Evolutionary conservation across 345 rosid species (phyloP), one percentile per base, ranked within the genome.

Genomic region (Populus deltoides): DNA sequence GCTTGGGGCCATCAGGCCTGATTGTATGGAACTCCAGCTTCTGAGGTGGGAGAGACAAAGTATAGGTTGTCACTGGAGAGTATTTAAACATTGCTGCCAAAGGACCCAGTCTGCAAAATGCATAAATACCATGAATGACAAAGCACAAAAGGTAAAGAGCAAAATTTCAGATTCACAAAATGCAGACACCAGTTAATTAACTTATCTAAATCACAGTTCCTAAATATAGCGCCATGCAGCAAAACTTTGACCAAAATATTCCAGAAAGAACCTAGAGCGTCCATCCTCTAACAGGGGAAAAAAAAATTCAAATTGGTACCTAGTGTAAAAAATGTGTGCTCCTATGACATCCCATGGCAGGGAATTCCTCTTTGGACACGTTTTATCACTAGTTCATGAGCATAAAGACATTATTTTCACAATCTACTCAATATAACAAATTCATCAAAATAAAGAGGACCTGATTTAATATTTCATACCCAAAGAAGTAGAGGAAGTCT

Each of bases 401-500:
- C 27, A 59, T n/a, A 24, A 25, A 9, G 29, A 24, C 51, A 47
- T 9, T 57, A n/a, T 57, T 57, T n/a, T 1, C 15, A 59, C 65
- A 59, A 59, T 24, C n/a, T 36, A 67, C 47, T 22, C 47, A 20
- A 35, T 67, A 67, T n/a, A 35, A 9, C 41, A 29, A 67, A 67
- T 67, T 35, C 38, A 75, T 39, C 8, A n/a, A 18, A 1, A n/a
- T 13, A 62, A 38, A 20, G 9, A 24, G 62, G 59, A 38, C 45
- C 1, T 8, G 25, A 49, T 10, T 25, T 62, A 20, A 24, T 36
- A 59, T 53, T 39, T 16, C 89, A 76, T 96, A 96, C 99, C 99
- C 99, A 86, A 92, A 96, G 87, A 93, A 94, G 90, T 89, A 87
- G 67, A 96, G 88, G 78, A 89, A 96, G 83, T 96, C 98, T 75